A percentile compares a stretch with the other conserved stretches of the same genome.
These are phyloP conservation scores for Cystobasidium onofrii DNA, from an alignment of 768 basidiomycete species.

Conservation along the genomic window DNA sequence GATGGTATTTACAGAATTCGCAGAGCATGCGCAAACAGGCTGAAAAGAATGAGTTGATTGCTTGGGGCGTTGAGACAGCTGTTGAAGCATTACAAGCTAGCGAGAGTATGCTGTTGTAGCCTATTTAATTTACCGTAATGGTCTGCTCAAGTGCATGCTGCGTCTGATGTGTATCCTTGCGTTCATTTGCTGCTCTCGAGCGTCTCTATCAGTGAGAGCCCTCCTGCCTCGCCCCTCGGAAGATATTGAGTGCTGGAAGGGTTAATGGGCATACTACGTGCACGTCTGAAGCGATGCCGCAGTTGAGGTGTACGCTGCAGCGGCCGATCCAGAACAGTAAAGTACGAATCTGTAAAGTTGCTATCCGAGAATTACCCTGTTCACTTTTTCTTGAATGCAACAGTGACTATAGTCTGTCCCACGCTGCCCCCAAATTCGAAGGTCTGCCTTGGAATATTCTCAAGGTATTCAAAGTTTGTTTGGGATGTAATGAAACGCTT, in stretches of 20 bases:
- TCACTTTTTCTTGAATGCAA: slow-evolving; percentile 23
- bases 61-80: slow-evolving; percentile 8
- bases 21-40: slow-evolving; percentile 8
- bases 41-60: slow-evolving; percentile 16
- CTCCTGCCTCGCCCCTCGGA: no score
- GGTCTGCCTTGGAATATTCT: slow-evolving; percentile 18
- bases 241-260: no score
- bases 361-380: no score
- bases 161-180: no score
- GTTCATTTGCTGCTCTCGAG: no score
- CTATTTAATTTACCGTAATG: not conserved
- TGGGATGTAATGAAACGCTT: slow-evolving; percentile 8
- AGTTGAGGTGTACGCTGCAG: no score
- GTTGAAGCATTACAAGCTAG: slow-evolving; percentile 15
- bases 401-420: slow-evolving; percentile 26
- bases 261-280: no score
- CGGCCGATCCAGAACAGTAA: no score
- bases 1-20: slow-evolving; percentile 14
- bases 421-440: slow-evolving; percentile 26
- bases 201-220: no score
- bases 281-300: no score
- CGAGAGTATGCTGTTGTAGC: not conserved
- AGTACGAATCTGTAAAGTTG: no score
- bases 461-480: slow-evolving; percentile 5
- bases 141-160: no score